phyloP scores from a whole-genome alignment of 352 stramenopile genomes.

The Globisporangium mamillatum region DNA sequence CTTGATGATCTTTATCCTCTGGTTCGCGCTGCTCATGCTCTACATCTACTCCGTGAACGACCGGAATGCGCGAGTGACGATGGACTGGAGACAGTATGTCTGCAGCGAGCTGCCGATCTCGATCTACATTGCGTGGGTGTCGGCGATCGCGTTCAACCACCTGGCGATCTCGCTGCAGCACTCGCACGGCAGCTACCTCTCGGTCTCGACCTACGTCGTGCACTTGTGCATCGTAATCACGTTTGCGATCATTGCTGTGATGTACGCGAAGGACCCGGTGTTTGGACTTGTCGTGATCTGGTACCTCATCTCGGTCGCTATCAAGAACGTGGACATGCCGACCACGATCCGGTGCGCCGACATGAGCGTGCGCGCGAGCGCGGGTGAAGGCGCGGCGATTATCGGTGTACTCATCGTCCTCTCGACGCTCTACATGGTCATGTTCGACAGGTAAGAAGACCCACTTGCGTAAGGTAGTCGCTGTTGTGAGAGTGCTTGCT shows the following conservation, averaged over 20 bases:
- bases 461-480: background rate
- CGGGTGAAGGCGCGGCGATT: conserved; percentile 54
- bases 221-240: conserved; percentile 59
- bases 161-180: conserved; percentile 69
- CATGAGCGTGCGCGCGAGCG: conserved; percentile 56
- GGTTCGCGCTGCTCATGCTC: conserved; percentile 67
- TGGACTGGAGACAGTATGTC: conserved; percentile 69
- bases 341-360: conserved; percentile 43
- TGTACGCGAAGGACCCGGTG: conserved; percentile 62
- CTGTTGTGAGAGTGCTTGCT: background rate
- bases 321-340: conserved; percentile 50
- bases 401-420: conserved; percentile 54
- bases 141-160: conserved; percentile 57
- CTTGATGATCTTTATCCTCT: conserved; percentile 63
- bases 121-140: conserved; percentile 81
- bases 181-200: conserved; percentile 43
- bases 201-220: conserved; percentile 59
- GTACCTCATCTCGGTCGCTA: conserved; percentile 65
- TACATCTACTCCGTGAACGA: conserved; percentile 83
- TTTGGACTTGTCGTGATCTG: conserved; percentile 62
- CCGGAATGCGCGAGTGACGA: conserved; percentile 35
- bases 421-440: conserved; percentile 43
- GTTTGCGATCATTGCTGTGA: conserved; percentile 51
- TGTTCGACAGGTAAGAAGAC: conserved; percentile 54
- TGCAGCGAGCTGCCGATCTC: conserved; percentile 76